Base-by-base conservation (phyloP, 306 rosid genomes). In the Sphenostylis stenocarpa region DNA sequence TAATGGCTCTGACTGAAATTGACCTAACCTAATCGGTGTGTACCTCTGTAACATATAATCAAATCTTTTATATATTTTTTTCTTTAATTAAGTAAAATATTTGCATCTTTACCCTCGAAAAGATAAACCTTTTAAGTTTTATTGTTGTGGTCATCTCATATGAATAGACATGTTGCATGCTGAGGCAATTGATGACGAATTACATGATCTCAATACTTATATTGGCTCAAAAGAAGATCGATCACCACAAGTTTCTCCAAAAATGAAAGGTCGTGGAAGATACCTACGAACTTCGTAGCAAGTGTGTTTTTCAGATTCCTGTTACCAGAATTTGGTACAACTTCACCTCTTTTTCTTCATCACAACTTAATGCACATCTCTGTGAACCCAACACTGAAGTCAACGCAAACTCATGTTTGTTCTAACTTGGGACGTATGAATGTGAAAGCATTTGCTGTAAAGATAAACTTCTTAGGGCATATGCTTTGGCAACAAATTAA, bases 251-350 rank as follows among this genome's bases (percentile, higher is more conserved):
- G 10, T 24, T 56, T 24, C 9, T 15, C 8, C n/a, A 11, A 43
- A 67, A 38, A 69, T 16, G 82, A 70, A 77, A 66, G 23, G 29
- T 21, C 77, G 6, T 3, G 61, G 85, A 80, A 77, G 83, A 77
- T 76, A 52, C 80, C 19, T 10, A 49, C 3, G 77, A 75, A 68
- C 44, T 76, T 81, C 77, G 62, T 24, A 56, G 78, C 12, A 80
- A 80, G 53, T 70, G 52, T 38, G 7, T 1, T 75, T 20, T 28
- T 1, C 38, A 8, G 51, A 16, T 26, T n/a, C 7, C 11, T 41
- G 43, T 24, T 33, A 48, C 64, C 72, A 49, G 17, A 79, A 61
- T 34, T 9, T 64, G 48, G 24, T 71, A 4, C 31, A 5, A 6
- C 14, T 36, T 63, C 61, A 34, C 28, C 43, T 70, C 31, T 23